These are phyloP conservation scores for Suhomyces kilbournensis DNA, from an alignment of 805 yeast species.

Conservation along the genomic window DNA sequence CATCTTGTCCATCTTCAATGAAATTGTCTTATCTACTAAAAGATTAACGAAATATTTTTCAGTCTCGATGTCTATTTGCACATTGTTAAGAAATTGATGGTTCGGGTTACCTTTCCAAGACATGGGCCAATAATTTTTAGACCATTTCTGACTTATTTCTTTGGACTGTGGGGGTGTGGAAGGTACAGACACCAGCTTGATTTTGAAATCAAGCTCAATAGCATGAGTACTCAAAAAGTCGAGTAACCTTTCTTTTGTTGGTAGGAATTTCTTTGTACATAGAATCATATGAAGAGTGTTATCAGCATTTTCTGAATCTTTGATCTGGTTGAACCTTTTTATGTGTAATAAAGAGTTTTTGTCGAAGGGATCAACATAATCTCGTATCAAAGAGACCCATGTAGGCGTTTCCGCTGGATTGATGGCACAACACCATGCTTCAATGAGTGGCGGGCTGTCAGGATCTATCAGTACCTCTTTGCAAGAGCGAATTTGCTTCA, in stretches of 20 bases:
- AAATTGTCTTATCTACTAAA: background rate
- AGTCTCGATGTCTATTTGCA: conserved; percentile 45
- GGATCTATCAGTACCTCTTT: conserved; percentile 13
- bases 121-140: conserved; percentile 74
- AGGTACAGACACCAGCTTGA: background rate
- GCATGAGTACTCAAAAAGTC: background rate
- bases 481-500: conserved; percentile 43
- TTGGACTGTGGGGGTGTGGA: conserved; percentile 58
- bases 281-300: conserved; percentile 38
- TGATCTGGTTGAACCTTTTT: conserved; percentile 51
- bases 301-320: background rate
- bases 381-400: conserved; percentile 24
- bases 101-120: conserved; percentile 93
- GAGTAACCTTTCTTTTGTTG: conserved; percentile 18
- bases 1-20: background rate
- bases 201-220: background rate
- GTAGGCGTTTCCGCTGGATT: conserved; percentile 33
- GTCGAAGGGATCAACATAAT: conserved; percentile 26
- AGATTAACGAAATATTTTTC: conserved; percentile 24
- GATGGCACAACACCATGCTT: conserved; percentile 51
- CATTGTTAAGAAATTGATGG: conserved; percentile 61
- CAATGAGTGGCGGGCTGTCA: conserved; percentile 25
- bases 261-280: conserved; percentile 41
- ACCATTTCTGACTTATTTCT: conserved; percentile 66
- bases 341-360: conserved; percentile 37